Percentiles rank a stretch among this genome's conserved stretches.
Evolutionary conservation across 768 basidiomycete species (phyloP).

Genomic region (Chalciporus piperatus): DNA sequence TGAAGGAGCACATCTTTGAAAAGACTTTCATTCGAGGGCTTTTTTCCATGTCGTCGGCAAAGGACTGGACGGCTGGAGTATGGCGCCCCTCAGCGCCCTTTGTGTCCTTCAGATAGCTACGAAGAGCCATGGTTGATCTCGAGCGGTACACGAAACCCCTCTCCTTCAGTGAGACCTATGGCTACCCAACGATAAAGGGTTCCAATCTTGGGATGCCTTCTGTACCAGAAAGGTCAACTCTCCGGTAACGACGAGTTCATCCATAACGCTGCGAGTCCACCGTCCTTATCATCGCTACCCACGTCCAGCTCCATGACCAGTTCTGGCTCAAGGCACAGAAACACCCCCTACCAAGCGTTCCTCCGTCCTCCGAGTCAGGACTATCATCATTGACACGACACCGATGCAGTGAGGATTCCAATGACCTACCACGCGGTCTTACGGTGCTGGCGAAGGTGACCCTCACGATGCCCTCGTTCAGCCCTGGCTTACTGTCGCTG

Average conservation of each 20-base stretch:
- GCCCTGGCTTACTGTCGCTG: slow-evolving; percentile 34
- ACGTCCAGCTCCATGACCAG: slow-evolving; percentile 39
- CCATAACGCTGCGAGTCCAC: slow-evolving; percentile 49
- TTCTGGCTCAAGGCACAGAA: slow-evolving; percentile 60
- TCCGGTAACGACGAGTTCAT: slow-evolving; percentile 30
- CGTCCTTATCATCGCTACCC: slow-evolving; percentile 32
- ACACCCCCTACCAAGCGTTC: slow-evolving; percentile 59
- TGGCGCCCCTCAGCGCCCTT: not conserved
- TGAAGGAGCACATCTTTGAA: not conserved
- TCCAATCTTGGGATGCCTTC: slow-evolving; percentile 47
- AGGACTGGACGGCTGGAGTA: not conserved
- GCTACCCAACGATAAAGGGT: slow-evolving; percentile 28
- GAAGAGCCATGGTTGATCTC: too few relatives aligned
- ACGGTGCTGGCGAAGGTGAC: not conserved
- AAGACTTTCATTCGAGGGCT: not conserved
- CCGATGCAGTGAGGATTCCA: too few relatives aligned
- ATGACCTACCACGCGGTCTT: slow-evolving; percentile 22
- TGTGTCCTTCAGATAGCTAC: not conserved
- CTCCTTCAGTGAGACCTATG: not conserved
- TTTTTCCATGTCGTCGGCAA: not conserved
- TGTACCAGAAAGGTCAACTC: slow-evolving; percentile 38
- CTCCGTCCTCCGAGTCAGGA: slow-evolving; percentile 44
- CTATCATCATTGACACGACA: slow-evolving; percentile 64
- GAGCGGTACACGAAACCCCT: too few relatives aligned
- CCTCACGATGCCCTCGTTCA: slow-evolving; percentile 1